Evolutionary conservation across 257 asterid species (phyloP), one percentile per base, ranked within the genome.

Genomic region (Solanum tarijense): DNA sequence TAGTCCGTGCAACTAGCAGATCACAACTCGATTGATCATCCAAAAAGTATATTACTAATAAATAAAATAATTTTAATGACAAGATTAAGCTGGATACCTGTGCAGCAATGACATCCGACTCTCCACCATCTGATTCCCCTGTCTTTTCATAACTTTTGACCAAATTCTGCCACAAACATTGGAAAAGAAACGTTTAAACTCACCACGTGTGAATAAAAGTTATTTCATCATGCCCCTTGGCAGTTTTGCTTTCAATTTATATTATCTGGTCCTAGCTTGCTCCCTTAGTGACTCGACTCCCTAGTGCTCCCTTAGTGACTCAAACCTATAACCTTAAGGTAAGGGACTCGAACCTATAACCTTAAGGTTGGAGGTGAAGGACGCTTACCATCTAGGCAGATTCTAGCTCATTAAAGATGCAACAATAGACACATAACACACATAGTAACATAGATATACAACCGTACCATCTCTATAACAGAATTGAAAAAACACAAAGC

Each of bases 31-130:
- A 48, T 48, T 48, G 60, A 48, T 48, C 3, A 48, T 14, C 60
- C 60, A 48, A 48, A 48, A 48, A 14, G 0, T 1, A 87, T 60
- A 83, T 36, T 43, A 43, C 43, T 39, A 86, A 35, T 79, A 31
- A 52, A 14, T 48, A 74, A 20, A 27, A 83, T 39, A 25, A 55
- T 29, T 48, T 39, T 32, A 46, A 72, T 16, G n/a, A 71, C 76
- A 20, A 48, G 29, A 66, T 76, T 48, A 16, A 46, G n/a, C 1
- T 43, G 41, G 3, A 6, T 89, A 95, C 99, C 97, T 96, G 98
- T 82, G 93, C 75, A 66, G 94, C 94, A 78, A 94, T 83, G 69
- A 92, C 93, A 84, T 96, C 98, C 43, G 95, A 89, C 55, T 91
- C 84, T 43, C 91, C 94, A 60, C 91, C 94, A 74, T 93, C 98